Conservation (phyloP, 1,284 basidiomycete species). For the Malassezia japonica region DNA sequence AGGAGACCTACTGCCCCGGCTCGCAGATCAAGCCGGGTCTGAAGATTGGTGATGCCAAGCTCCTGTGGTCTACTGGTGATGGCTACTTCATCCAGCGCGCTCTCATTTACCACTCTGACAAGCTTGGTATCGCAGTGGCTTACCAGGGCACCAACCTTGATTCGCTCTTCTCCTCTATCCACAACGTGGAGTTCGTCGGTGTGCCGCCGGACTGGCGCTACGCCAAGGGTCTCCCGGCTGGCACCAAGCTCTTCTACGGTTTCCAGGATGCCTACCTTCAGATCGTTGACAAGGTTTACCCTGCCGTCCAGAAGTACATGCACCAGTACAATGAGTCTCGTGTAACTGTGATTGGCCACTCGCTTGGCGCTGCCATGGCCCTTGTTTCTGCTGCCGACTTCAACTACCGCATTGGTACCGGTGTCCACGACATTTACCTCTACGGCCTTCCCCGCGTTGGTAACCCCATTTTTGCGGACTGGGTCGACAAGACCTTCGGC, state of each 20-base stretch:
- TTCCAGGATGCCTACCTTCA: conserved; percentile 35
- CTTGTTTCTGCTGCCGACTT: conserved; percentile 29
- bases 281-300: conserved; percentile 23
- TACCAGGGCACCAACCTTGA: conserved; percentile 33
- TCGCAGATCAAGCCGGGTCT: background rate
- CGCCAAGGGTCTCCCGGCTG: conserved; percentile 17
- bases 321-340: conserved; percentile 17
- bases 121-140: conserved; percentile 26
- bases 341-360: conserved; percentile 32
- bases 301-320: conserved; percentile 25
- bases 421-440: conserved; percentile 19
- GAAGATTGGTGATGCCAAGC: conserved; percentile 22
- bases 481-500: conserved; percentile 25
- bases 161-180: conserved; percentile 22
- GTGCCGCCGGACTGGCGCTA: conserved; percentile 22
- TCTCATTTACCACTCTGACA: conserved; percentile 27
- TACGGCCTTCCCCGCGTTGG: conserved; percentile 34
- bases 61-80: conserved; percentile 32
- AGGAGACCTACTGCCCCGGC: conserved; percentile 9
- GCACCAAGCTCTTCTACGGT: conserved; percentile 24
- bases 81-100: conserved; percentile 23
- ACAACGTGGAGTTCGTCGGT: conserved; percentile 23
- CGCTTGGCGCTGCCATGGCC: conserved; percentile 34
- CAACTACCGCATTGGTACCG: conserved; percentile 19
- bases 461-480: conserved; percentile 27